Base-by-base conservation (phyloP, 2,329 filamentous ascomycete species). In the Ophiostoma montium region DNA sequence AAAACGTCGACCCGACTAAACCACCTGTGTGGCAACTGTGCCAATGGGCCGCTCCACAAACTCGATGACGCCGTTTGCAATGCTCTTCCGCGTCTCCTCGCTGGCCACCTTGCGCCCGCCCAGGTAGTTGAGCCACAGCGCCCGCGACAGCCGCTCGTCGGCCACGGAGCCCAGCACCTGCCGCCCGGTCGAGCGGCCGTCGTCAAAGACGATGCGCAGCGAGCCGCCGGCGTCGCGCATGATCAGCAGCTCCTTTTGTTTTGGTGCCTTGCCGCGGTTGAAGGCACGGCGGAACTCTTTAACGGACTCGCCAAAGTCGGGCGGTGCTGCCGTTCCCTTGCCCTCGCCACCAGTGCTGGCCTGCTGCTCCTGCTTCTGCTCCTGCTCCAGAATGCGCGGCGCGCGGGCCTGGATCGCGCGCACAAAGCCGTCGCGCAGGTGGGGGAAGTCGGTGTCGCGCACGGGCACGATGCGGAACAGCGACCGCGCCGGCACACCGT, bases 391-490 rank as follows among this genome's bases (percentile, higher is more conserved):
- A 13, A 56, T 42, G 9, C 44, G 50, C 1, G 80, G 72, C 2
- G 83, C 82, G 32, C 84, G 78, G 9, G 77, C 82, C 48, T 85
- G 84, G 55, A 98, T 83, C 19, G 86, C 84, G 6, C 88, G 78
- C 52, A 95, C 86, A 69, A 89, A 94, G 1, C 86, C 92, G 61
- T 98, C 92, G 36, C 90, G 78, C 54, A 98, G 66, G 63, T 98
- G 92, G 56, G 82, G 79, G 65, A 95, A 96, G 65, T 96, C 89
- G 16, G 92, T 98, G 64, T 94, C 88, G 35, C 87, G 75, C n/a
- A 87, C 88, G 0, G 92, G 92, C 3, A 90, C 80, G 54, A 98
- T 83, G 42, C 90, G 77, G 67, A 94, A 80, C 0, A 82, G 76
- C 23, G 81, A 90, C 49, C 87, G 71, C 30, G 60, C 73, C n/a